Base-by-base conservation (phyloP, 2,329 filamentous ascomycete genomes). In the Scedosporium minutisporum region DNA sequence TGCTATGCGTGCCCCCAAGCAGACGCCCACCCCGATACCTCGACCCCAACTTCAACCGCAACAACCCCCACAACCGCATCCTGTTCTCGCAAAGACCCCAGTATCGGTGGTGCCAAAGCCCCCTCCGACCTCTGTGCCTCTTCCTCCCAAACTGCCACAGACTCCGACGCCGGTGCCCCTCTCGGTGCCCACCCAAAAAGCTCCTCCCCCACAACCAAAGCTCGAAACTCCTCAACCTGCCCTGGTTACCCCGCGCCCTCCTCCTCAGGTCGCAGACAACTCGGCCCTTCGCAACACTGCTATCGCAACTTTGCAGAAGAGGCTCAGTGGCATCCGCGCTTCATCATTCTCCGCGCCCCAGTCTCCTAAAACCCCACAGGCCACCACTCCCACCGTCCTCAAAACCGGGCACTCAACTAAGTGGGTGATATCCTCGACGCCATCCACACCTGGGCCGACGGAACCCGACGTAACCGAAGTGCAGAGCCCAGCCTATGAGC, bases 371-470 rank as follows among this genome's bases (percentile, higher is more conserved):
- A 62, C 55, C 2, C 55, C 61, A 5, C 53, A 58, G 42, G 59
- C 62, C 64, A 63, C 63, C 58, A 66, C 63, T 53, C 70, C 42
- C 55, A 68, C 58, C 66, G 72, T 67, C 65, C 60, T 74, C 51
- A 65, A 74, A 58, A 69, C 73, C 63, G 72, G 75, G 46, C 70
- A 74, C 63, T 83, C 82, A 55, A 88, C 85, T 0, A 82, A 81
- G 68, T 88, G 85, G 85, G 82, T 77, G 2, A 75, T 80, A 16
- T 78, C 76, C 4, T 79, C 82, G 6, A 85, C 83, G 1, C 81
- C 83, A 3, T 83, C 83, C 4, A 88, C 85, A 1, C 85, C 85
- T 1, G 70, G 72, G 18, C 75, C 73, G 9, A 65, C 72, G 10
- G 64, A 67, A 27, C 67, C 64, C 18, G 77, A 38, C n/a, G 38